Conservation (phyloP, 371 early-diverging fungal genomes). For the Rhizopus delemar region DNA sequence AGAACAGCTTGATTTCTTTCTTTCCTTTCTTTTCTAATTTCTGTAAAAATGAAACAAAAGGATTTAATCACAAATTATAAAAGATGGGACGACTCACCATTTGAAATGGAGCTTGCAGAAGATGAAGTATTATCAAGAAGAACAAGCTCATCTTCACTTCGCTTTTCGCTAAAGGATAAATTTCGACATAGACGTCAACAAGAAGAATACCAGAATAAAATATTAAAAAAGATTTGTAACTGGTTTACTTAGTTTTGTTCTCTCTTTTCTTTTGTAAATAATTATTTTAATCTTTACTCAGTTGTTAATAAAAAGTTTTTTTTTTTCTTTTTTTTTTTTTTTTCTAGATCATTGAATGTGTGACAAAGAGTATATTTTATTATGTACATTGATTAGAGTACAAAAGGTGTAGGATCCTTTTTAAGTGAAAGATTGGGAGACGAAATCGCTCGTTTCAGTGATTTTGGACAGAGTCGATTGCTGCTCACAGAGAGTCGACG, state of each 20-base stretch:
- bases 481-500: background rate
- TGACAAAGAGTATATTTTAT: too few relatives aligned
- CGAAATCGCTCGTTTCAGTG: background rate
- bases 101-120: slow-evolving; percentile 3
- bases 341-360: too few relatives aligned
- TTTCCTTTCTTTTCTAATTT: background rate
- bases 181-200: too few relatives aligned
- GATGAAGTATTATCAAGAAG: background rate
- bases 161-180: background rate
- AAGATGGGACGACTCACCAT: slow-evolving; percentile 1
- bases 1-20: background rate
- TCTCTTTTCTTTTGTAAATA: too few relatives aligned
- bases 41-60: background rate
- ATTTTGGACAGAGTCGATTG: too few relatives aligned
- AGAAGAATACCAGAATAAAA: too few relatives aligned
- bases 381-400: background rate
- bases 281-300: too few relatives aligned
- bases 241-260: too few relatives aligned
- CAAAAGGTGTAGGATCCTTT: background rate
- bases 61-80: background rate
- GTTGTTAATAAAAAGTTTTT: too few relatives aligned
- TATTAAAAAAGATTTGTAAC: too few relatives aligned
- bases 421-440: background rate
- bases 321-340: too few relatives aligned
- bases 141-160: too few relatives aligned